These are phyloP conservation scores for Flaveria bidentis DNA, from an alignment of 129 eudicot species.

Conservation along the genomic window DNA sequence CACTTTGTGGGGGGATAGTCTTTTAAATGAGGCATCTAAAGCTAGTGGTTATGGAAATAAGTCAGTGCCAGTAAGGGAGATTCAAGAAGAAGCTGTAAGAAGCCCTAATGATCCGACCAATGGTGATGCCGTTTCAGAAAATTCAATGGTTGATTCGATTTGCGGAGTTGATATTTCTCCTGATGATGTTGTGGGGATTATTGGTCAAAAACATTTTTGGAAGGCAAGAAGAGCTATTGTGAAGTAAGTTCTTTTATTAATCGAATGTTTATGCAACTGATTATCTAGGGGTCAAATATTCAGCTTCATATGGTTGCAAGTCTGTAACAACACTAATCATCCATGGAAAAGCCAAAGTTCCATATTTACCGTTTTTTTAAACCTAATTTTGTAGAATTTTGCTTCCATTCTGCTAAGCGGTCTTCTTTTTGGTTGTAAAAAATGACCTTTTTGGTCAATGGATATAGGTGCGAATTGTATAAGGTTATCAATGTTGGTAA, in stretches of 20 bases:
- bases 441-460: neutral
- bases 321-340: slow-evolving; percentile 2
- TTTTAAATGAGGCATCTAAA: slow-evolving; percentile 33
- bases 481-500: neutral
- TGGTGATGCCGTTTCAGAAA: slow-evolving; percentile 71
- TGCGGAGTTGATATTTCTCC: slow-evolving; percentile 72
- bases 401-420: neutral
- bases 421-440: neutral
- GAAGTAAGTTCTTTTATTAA: slow-evolving; percentile 57
- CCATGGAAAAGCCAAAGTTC: neutral
- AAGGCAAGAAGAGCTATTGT: slow-evolving; percentile 89
- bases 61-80: slow-evolving; percentile 35
- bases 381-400: neutral
- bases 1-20: slow-evolving; percentile 42
- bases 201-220: slow-evolving; percentile 94
- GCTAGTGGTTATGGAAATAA: slow-evolving; percentile 31
- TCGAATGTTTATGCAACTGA: neutral
- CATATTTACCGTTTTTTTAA: neutral
- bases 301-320: neutral
- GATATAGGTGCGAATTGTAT: neutral
- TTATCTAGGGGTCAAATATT: neutral
- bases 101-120: slow-evolving; percentile 44
- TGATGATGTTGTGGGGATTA: slow-evolving; percentile 78
- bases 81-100: slow-evolving; percentile 40
- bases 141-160: slow-evolving; percentile 64